Base-by-base conservation (phyloP, 805 yeast species). In the Komagataella phaffii region DNA sequence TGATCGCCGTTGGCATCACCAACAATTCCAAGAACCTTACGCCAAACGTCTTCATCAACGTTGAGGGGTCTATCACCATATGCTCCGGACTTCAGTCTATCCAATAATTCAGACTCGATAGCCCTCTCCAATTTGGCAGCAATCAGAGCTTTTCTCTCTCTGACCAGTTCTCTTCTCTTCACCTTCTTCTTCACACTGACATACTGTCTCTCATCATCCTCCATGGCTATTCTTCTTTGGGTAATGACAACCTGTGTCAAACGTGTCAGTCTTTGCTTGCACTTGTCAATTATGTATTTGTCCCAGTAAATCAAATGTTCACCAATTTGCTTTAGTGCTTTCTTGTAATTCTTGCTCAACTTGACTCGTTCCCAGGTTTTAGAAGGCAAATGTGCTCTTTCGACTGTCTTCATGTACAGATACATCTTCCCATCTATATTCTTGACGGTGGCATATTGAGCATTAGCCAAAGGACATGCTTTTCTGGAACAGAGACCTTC, bases 121-220 rank as follows among this genome's bases (percentile, higher is more conserved):
- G 96, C 89, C 70, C 88, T 88, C 66, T 93, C 99, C 59, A 93
- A 88, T 73, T 86, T 87, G 23, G 99, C 99, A 45, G 99, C 98
- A 21, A 88, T 88, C 55, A 93, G 73, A 0, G 99, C 99, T 71
- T 93, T 93, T 67, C 99, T 79, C 70, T 93, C 99, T 67, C 99
- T 79, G 55, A 88, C 85, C 59, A 82, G 83, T 69, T 93, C 99
- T 71, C 97, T 84, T 71, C 96, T 80, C 72, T 85, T 88, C 47
- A 93, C 96, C 74, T 93, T 93, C 56, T 89, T 95, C 61, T 90
- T 89, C 44, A 86, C 81, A 47, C 96, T 95, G 48, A 90, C 96
- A 58, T 87, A 86, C 58, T 86, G 91, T 65, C 98, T 83, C 68
- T 93, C 99, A 53, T 88, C 93, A 55, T 86, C 93, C 65, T 83